Conservation (phyloP, 2,329 filamentous ascomycete species). For the Diaporthe batatas region DNA sequence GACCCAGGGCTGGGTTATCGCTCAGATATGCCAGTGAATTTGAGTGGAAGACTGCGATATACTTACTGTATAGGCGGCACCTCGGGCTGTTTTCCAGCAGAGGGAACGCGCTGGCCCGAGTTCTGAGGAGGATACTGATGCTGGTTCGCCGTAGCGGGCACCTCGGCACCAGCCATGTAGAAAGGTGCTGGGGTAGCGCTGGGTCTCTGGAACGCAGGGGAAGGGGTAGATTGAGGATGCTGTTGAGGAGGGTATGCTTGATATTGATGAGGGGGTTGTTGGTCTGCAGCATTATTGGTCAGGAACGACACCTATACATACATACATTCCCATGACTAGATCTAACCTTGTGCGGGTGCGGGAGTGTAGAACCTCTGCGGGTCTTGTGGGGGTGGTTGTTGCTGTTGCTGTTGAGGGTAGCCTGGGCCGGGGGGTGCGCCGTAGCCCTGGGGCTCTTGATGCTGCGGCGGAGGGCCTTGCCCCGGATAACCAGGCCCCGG, state of each 20-base stretch:
- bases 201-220: constrained; percentile 68
- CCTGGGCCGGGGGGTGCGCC: constrained; percentile 25
- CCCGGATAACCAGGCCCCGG: constrained; percentile 44
- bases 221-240: constrained; percentile 59
- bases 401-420: constrained; percentile 51
- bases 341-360: constrained; percentile 61
- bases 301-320: constrained; percentile 26
- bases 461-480: constrained; percentile 49
- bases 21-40: neutral
- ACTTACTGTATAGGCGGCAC: constrained; percentile 41
- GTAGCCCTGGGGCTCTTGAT: constrained; percentile 49
- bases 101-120: constrained; percentile 62
- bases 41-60: too few relatives aligned
- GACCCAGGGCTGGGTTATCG: neutral
- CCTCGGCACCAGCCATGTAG: constrained; percentile 73
- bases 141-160: constrained; percentile 52
- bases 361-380: constrained; percentile 78
- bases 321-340: constrained; percentile 35
- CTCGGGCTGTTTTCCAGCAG: constrained; percentile 61
- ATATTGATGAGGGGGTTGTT: constrained; percentile 58
- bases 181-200: constrained; percentile 70
- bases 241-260: constrained; percentile 46
- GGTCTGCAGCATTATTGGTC: constrained; percentile 36
- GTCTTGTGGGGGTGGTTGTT: constrained; percentile 58
- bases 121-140: constrained; percentile 67